phyloP scores from a whole-genome alignment of 257 asterid species.

The Paraleonurus japonicus region DNA sequence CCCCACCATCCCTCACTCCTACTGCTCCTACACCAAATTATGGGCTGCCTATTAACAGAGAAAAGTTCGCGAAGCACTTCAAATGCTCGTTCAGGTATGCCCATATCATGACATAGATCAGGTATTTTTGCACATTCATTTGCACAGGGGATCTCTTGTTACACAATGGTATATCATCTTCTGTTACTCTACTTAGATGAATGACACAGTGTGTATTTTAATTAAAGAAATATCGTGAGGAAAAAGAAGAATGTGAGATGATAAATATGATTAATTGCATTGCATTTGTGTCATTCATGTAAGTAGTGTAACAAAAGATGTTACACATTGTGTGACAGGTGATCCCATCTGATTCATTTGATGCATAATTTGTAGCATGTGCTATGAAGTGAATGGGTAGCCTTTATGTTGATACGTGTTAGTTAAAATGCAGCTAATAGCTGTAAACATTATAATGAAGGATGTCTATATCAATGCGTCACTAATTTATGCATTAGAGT shows the following conservation, averaged over 20 bases:
- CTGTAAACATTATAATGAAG: neutral
- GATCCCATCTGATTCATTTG: too few species aligned
- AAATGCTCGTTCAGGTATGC: slow-evolving; percentile 77
- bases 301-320: too few species aligned
- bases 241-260: too few species aligned
- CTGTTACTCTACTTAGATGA: too few species aligned
- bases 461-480: neutral
- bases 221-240: too few species aligned
- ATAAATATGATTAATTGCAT: too few species aligned
- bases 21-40: slow-evolving; percentile 49
- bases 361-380: neutral
- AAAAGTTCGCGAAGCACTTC: slow-evolving; percentile 83
- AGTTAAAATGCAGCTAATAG: neutral
- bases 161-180: too few species aligned
- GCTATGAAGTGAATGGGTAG: too few species aligned
- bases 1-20: slow-evolving; percentile 94
- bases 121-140: neutral
- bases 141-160: too few species aligned
- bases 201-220: too few species aligned
- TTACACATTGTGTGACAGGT: too few species aligned
- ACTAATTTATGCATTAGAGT: neutral
- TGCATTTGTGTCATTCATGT: too few species aligned
- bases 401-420: neutral
- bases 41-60: slow-evolving; percentile 62
- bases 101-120: neutral